Percentiles rank a stretch among this genome's conserved stretches.
Conservation (phyloP, 495 filamentous ascomycete genomes). For the Darksidea phi region DNA sequence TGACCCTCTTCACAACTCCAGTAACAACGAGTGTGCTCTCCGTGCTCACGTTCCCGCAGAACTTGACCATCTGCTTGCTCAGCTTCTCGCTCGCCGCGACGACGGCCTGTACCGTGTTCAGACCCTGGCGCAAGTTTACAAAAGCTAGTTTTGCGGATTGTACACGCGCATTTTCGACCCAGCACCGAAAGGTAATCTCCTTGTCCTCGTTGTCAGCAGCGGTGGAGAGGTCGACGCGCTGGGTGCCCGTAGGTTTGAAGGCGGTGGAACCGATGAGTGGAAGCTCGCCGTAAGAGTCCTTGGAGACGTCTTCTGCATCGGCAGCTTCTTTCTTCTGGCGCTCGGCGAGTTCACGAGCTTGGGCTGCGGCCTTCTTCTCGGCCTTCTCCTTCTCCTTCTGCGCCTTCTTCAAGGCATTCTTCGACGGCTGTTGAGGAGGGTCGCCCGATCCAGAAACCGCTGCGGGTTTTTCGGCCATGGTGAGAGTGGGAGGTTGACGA, state of each 20-base stretch:
- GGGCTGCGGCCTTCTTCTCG: constrained; percentile 39
- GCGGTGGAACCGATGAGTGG: constrained; percentile 40
- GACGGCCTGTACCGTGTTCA: constrained; percentile 46
- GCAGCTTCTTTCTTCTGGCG: constrained; percentile 41
- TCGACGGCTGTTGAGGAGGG: constrained; percentile 48
- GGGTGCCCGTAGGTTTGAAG: constrained; percentile 35
- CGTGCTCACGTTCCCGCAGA: constrained; percentile 70
- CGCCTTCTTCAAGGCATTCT: constrained; percentile 66
- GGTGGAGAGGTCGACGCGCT: constrained; percentile 33
- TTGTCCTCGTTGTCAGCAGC: constrained; percentile 35
- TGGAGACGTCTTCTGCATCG: constrained; percentile 44
- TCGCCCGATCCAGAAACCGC: constrained; percentile 17
- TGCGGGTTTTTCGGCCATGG: neutral
- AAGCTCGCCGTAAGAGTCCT: constrained; percentile 47
- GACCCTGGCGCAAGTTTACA: constrained; percentile 43
- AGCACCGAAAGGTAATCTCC: constrained; percentile 41
- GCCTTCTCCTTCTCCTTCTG: constrained; percentile 66
- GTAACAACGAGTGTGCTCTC: constrained; percentile 80
- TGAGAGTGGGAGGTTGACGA: no score
- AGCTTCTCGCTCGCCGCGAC: constrained; percentile 50
- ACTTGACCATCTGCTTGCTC: constrained; percentile 84
- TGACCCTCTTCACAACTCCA: constrained; percentile 70
- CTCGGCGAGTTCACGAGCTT: constrained; percentile 40
- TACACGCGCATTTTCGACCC: constrained; percentile 46
- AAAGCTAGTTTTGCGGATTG: constrained; percentile 50